These are phyloP conservation scores for Ustilago nuda DNA, from an alignment of 1,284 basidiomycete species.

Conservation along the genomic window DNA sequence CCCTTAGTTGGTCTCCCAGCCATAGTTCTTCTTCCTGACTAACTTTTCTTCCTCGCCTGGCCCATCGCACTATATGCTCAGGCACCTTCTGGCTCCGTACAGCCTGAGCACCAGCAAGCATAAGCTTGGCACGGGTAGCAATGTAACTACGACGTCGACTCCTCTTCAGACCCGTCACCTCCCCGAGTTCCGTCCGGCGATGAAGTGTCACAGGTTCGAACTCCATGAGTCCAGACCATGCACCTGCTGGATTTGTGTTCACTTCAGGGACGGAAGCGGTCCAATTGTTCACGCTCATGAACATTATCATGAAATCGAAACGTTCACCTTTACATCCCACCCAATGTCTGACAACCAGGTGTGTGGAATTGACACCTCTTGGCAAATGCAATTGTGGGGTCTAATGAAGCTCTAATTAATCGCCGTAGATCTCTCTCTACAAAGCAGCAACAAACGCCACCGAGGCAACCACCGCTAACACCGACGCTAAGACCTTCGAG, in stretches of 20 bases:
- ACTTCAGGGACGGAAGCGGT: too few relatives aligned
- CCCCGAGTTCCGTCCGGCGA: neutral
- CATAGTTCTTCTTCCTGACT: too few relatives aligned
- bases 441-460: slow-evolving; percentile 24
- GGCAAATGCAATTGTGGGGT: neutral
- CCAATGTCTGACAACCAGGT: neutral
- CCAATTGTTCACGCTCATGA: too few relatives aligned
- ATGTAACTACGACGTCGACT: neutral
- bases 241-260: neutral
- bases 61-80: neutral
- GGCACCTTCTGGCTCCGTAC: neutral
- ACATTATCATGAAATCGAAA: neutral
- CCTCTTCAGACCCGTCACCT: neutral
- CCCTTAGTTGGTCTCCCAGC: too few relatives aligned
- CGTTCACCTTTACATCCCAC: neutral
- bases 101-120: too few relatives aligned
- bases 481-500: slow-evolving; percentile 1
- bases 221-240: neutral
- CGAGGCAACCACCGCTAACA: slow-evolving; percentile 11
- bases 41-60: too few relatives aligned
- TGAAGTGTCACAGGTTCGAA: neutral
- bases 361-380: neutral
- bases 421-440: neutral
- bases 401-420: neutral
- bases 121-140: neutral